Evolutionary conservation across 306 rosid genomes (phyloP).

Genomic region (Clitoria ternatea): DNA sequence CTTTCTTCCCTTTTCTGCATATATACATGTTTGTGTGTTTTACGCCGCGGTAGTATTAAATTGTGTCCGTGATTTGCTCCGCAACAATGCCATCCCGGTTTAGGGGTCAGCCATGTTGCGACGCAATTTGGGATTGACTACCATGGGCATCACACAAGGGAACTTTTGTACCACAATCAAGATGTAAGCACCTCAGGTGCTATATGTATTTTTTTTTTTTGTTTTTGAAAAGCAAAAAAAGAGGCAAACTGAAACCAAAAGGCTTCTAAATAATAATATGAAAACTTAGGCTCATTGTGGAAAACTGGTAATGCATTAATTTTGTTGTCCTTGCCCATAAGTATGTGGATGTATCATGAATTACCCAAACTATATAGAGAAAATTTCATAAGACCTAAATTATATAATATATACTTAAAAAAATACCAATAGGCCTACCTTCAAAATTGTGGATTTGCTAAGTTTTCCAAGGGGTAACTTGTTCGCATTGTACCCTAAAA

Average conservation of each 20-base stretch:
- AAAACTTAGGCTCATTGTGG: not conserved
- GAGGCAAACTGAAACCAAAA: not conserved
- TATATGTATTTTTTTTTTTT: not conserved
- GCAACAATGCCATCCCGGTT: too few species aligned
- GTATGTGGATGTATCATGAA: not conserved
- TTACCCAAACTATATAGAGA: not conserved
- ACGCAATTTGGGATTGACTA: too few species aligned
- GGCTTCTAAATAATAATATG: not conserved
- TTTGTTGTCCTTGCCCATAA: not conserved
- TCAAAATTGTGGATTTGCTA: conserved; percentile 85
- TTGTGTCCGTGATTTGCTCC: too few species aligned
- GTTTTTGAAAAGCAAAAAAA: not conserved
- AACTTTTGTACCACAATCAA: conserved; percentile 17
- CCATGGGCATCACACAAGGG: not conserved
- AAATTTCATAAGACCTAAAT: not conserved
- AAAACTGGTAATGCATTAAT: not conserved
- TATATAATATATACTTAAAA: too few species aligned
- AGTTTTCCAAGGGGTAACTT: conserved; percentile 96
- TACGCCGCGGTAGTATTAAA: too few species aligned
- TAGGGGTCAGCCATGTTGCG: too few species aligned
- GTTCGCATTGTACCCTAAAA: conserved; percentile 87
- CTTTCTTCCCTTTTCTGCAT: too few species aligned
- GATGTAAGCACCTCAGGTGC: conserved; percentile 3
- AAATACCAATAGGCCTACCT: conserved; percentile 42
- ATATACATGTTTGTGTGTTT: too few species aligned